Evolutionary conservation across 176 grass and related monocot genomes (phyloP), one percentile per base, ranked within the genome.

Genomic region (Oryza officinalis): DNA sequence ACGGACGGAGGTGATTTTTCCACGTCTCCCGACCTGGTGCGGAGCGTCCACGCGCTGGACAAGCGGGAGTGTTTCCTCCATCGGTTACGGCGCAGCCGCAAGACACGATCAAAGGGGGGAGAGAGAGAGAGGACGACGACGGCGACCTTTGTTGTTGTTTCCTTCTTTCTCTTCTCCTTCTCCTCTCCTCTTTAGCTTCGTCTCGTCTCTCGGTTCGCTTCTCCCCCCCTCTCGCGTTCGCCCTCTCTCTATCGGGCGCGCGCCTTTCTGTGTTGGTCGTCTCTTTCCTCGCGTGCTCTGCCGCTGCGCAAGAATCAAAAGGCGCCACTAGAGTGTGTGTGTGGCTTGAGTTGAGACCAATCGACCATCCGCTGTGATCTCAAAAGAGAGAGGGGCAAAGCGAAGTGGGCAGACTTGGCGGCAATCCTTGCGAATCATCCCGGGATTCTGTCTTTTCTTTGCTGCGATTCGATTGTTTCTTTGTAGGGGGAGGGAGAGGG

Each of bases 231-330:
- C 13, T 50, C 47, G 47, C 52, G 18, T 8, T 57, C 52, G 52
- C 33, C 43, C 44, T 3, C 41, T 26, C 23, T 17, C 31, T 28
- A 40, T 27, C 69, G 37, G 7, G 33, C 31, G 50, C 47, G 46
- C 49, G 1, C 72, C 67, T 81, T 86, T 75, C 78, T 65, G 46
- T 38, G 87, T n/a, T n/a, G 77, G 33, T 27, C 82, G 6, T 22
- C 49, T 65, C 86, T 91, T 86, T 90, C 83, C 11, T 79, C 76
- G 92, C 89, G 92, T 96, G 94, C 89, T 91, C 89, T 87, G 87
- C 57, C 22, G 85, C 81, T 22, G 81, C 70, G 80, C 79, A 22
- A 77, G 35, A 74, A 92, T 81, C 73, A 85, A 84, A 78, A 81
- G 89, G 35, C 60, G 47, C 72, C 52, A 70, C 67, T 27, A 78